Evolutionary conservation across 306 rosid species (phyloP).

Genomic region (Trifolium repens): DNA sequence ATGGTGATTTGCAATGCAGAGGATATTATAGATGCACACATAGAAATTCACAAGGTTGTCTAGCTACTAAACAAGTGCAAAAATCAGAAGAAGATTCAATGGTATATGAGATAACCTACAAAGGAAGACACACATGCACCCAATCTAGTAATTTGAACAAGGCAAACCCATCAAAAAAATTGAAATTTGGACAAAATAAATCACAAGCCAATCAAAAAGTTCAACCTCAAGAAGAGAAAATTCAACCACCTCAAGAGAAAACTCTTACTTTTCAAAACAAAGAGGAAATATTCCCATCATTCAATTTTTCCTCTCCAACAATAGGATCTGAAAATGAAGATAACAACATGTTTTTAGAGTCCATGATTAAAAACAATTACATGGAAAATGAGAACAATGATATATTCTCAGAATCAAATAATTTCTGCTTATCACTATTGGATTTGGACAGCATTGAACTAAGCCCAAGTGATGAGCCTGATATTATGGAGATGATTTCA

Average conservation of each 20-base stretch:
- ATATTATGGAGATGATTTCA: slow-evolving; percentile 63
- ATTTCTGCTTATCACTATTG: slow-evolving; percentile 47
- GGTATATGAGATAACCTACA: slow-evolving; percentile 55
- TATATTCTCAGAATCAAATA: slow-evolving; percentile 56
- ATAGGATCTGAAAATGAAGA: slow-evolving; percentile 50
- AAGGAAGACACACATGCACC: slow-evolving; percentile 73
- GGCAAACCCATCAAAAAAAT: slow-evolving; percentile 39
- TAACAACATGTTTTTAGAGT: slow-evolving; percentile 42
- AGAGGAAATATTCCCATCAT: slow-evolving; percentile 57
- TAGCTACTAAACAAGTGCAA: slow-evolving; percentile 90
- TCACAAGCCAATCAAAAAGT: slow-evolving; percentile 29
- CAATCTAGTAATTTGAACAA: slow-evolving; percentile 44
- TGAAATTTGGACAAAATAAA: slow-evolving; percentile 39
- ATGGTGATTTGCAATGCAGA: slow-evolving; percentile 53
- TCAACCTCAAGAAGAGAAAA: slow-evolving; percentile 38
- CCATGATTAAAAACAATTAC: slow-evolving; percentile 46
- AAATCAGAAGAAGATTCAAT: slow-evolving; percentile 66
- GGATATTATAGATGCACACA: slow-evolving; percentile 86
- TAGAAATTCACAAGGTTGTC: slow-evolving; percentile 64
- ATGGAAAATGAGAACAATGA: slow-evolving; percentile 37
- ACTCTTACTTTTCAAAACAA: slow-evolving; percentile 38
- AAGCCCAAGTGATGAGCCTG: slow-evolving; percentile 59
- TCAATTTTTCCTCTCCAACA: slow-evolving; percentile 52
- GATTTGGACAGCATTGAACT: slow-evolving; percentile 43
- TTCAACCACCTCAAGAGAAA: slow-evolving; percentile 34